phyloP scores from a whole-genome alignment of 2,329 filamentous ascomycete species.

The Phaeophleospora eucalypticola region DNA sequence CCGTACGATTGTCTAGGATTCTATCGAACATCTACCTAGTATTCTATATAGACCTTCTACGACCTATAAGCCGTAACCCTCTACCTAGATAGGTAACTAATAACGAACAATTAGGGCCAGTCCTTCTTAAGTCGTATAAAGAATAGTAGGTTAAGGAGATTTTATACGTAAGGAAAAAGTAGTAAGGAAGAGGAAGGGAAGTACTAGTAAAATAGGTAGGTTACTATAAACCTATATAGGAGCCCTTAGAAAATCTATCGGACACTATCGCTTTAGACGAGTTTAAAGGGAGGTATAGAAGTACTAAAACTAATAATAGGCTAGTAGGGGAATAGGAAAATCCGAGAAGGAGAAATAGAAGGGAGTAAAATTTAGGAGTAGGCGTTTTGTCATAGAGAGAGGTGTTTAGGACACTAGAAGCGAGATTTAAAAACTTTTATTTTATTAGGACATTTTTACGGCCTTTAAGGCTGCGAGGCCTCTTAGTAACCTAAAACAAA shows the following conservation, averaged over 20 bases:
- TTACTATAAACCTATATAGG: neutral
- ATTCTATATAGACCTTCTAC: too few species aligned
- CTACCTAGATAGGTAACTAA: too few species aligned
- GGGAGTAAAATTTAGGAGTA: too few species aligned
- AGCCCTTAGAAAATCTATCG: neutral
- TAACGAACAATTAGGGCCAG: neutral
- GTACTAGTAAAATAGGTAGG: constrained; percentile 2
- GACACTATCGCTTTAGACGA: neutral
- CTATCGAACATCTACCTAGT: too few species aligned
- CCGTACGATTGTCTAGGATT: too few species aligned
- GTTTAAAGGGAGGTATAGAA: neutral
- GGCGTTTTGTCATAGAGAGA: too few species aligned
- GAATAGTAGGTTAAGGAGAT: constrained; percentile 2
- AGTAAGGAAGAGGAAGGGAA: neutral
- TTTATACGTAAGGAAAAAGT: neutral
- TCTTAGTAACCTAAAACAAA: too few species aligned
- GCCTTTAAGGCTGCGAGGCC: too few species aligned
- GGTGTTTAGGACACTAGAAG: too few species aligned
- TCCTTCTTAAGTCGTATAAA: constrained; percentile 2
- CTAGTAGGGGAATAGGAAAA: constrained; percentile 1
- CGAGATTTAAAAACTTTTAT: too few species aligned
- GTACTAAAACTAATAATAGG: neutral
- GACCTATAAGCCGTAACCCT: too few species aligned
- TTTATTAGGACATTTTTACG: too few species aligned
- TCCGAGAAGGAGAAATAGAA: neutral